Base-by-base conservation (phyloP, 164 flowering plant genomes). In the Vitis riparia region DNA sequence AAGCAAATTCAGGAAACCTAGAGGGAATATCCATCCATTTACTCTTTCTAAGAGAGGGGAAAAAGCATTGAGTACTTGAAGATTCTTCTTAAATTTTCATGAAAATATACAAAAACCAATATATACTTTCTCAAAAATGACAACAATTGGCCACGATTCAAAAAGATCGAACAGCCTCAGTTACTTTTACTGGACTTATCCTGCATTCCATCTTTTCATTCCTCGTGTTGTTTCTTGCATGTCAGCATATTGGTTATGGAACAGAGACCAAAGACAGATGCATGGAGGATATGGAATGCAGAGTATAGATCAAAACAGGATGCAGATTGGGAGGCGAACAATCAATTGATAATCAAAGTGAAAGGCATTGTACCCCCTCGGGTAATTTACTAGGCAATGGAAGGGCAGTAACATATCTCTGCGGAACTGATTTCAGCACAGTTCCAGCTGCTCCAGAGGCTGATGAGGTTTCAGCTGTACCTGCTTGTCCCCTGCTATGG, bases 361-460 rank as follows among this genome's bases (percentile, higher is more conserved):
- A 83, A 59, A 85, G 73, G 73, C 93, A 87, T n/a, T 86, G 82
- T 71, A 71, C 69, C 63, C 83, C 81, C 51, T 86, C 85, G 5
- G 91, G 91, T 44, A 87, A 62, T 55, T 65, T 76, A 59, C 62
- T 75, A 65, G 91, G 88, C 84, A 84, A 67, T 57, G 87, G 86
- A 63, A 56, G 64, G 30, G 84, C 87, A 47, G 76, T 69, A 32
- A 82, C 82, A 65, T 86, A 87, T 84, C 86, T 79, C 73, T 86
- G 87, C 23, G 75, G 87, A 15, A 48, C 61, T n/a, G 75, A 16
- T 74, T 72, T 81, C 14, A 23, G 69, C 30, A 59, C 15, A 19
- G 27, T 44, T 16, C 76, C 65, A 59, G 55, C 49, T 52, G 71
- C 51, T 23, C 60, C 73, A 59, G 78, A 65, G 14, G 78, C 74